Evolutionary conservation across 345 rosid genomes (phyloP).

Genomic region (Barbarea vulgaris): DNA sequence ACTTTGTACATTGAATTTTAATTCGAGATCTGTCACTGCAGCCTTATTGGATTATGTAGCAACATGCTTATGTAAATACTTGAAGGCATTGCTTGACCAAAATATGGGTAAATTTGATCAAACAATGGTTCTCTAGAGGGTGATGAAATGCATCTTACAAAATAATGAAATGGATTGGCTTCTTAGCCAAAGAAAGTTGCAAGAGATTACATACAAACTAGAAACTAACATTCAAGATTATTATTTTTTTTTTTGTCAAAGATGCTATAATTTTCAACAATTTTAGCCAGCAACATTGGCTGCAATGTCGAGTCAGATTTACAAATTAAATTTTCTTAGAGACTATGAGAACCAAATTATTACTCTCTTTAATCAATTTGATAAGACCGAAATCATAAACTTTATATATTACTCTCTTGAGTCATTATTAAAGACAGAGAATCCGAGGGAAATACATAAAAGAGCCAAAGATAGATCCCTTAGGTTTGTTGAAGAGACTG

Average conservation of each 20-base stretch:
- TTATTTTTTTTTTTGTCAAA: too few relatives aligned
- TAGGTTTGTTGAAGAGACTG: neutral
- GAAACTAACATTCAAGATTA: too few relatives aligned
- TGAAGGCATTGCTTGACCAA: neutral
- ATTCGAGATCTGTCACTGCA: constrained; percentile 17
- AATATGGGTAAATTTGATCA: neutral
- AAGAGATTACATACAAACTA: too few relatives aligned
- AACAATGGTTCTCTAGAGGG: neutral
- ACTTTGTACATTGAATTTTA: constrained; percentile 26
- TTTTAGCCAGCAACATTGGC: neutral
- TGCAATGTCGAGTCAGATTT: neutral
- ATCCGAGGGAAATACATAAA: too few relatives aligned
- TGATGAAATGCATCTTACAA: too few relatives aligned
- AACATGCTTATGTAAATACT: constrained; percentile 19
- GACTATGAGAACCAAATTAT: neutral
- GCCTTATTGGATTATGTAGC: constrained; percentile 24
- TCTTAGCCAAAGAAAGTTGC: neutral
- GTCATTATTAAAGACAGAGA: too few relatives aligned
- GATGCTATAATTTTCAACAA: neutral
- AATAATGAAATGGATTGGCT: too few relatives aligned
- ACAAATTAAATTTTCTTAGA: neutral
- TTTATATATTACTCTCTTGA: too few relatives aligned
- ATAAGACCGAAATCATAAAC: neutral
- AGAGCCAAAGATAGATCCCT: neutral
- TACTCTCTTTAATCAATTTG: neutral